Evolutionary conservation across 805 yeast species (phyloP).

Genomic region (Cyberlindnera nakhonratchasimensis): DNA sequence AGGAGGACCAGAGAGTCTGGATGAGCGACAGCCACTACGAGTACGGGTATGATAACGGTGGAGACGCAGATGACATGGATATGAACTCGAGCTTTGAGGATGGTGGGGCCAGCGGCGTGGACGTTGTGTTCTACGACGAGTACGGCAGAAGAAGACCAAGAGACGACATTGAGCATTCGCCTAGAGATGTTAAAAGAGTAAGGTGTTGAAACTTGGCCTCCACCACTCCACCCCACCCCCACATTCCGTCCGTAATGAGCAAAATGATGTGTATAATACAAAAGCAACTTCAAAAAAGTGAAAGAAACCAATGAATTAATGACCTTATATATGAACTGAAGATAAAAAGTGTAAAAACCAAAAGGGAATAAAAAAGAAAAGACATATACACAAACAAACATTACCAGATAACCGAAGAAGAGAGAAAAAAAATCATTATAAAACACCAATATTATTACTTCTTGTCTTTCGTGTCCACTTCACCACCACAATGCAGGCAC

Average conservation of each 20-base stretch:
- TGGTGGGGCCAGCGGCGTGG: constrained; percentile 14
- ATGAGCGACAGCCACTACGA: constrained; percentile 2
- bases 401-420: neutral
- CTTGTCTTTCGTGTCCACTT: constrained; percentile 42
- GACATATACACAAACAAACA: neutral
- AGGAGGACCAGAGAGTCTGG: neutral
- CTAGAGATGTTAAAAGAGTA: constrained; percentile 7
- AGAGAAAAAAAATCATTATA: neutral
- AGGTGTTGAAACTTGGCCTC: constrained; percentile 9
- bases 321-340: constrained; percentile 1
- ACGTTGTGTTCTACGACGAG: constrained; percentile 16
- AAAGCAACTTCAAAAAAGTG: neutral
- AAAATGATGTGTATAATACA: neutral
- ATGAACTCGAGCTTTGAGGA: constrained; percentile 9
- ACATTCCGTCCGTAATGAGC: neutral
- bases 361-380: neutral
- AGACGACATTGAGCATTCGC: constrained; percentile 13
- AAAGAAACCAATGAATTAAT: neutral
- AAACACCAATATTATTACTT: neutral
- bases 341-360: neutral
- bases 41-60: constrained; percentile 17
- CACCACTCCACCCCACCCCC: neutral
- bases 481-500: constrained; percentile 59
- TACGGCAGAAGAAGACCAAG: constrained; percentile 19
- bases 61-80: constrained; percentile 24